Evolutionary conservation across 148 eudicot genomes (phyloP), one percentile per base, ranked within the genome.

Genomic region (Pharnaceum exiguum): DNA sequence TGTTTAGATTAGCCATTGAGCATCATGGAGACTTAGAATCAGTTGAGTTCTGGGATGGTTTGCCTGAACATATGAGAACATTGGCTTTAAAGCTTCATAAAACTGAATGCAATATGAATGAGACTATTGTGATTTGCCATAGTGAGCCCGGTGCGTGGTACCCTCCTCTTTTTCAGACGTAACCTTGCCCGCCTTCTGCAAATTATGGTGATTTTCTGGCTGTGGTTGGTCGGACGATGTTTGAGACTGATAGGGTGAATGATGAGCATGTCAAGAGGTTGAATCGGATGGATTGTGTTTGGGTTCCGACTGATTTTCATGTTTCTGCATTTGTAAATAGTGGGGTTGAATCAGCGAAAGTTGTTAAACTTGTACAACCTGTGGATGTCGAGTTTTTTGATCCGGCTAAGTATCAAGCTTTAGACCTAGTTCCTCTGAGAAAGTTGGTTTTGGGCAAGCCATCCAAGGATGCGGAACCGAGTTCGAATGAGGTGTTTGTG

Each of bases 71-170:
- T 13, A 72, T 72, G 70, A 70, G 53, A 50, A 71, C 29, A 0
- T 44, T 82, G 63, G 93, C 81, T 24, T 15, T 59, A 44, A 50
- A 75, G 54, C 85, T 85, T 53, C 59, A 75, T 45, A 53, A 56
- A 26, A 75, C 77, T 2, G 46, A 75, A 36, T 85, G 85, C 66
- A 70, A 54, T 7, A 30, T 51, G 60, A 64, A 79, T 57, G 71
- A 75, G 37, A 74, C 87, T 2, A 46, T 82, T 58, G 87, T 85
- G 18, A 37, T 85, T 22, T 85, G 93, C 52, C 93, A 85, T 47
- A 85, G 93, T 57, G 93, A 85, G 69, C 93, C 93, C 4, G 93
- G 93, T 40, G 93, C 93, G 54, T 85, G 87, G 93, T 46, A 72
- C 49, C 93, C 93, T 2, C 82, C 93, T 6, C 55, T 79, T 36